Evolutionary conservation across 495 filamentous ascomycete genomes (phyloP).

Genomic region (Rhypophila decipiens): DNA sequence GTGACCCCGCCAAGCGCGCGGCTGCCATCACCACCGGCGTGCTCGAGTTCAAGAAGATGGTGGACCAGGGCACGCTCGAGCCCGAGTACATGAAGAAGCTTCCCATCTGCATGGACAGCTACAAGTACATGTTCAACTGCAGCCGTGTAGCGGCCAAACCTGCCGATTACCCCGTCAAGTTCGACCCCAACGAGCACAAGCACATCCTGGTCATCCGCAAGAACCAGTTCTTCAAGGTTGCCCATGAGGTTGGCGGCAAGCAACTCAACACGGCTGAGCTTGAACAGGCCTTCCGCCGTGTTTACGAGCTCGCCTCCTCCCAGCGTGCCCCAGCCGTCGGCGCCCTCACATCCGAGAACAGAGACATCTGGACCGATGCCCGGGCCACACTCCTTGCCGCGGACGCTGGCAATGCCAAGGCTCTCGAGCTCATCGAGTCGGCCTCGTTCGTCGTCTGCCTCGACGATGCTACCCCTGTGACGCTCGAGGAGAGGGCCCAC

Average conservation of each 20-base stretch:
- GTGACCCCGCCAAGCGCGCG: conserved; percentile 85
- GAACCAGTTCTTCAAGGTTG: conserved; percentile 92
- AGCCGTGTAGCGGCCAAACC: conserved; percentile 80
- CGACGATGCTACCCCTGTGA: conserved; percentile 87
- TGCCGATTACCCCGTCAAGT: conserved; percentile 80
- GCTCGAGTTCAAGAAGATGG: conserved; percentile 89
- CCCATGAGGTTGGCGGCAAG: conserved; percentile 67
- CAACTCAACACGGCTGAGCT: conserved; percentile 82
- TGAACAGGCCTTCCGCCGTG: conserved; percentile 75
- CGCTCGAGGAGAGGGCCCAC: conserved; percentile 89
- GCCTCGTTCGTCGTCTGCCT: conserved; percentile 90
- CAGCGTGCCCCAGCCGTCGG: conserved; percentile 69
- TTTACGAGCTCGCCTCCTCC: conserved; percentile 69
- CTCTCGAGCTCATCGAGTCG: conserved; percentile 79
- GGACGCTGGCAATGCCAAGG: conserved; percentile 65
- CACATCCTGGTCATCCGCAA: conserved; percentile 87
- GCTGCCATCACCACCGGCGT: conserved; percentile 80
- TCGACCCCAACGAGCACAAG: conserved; percentile 62
- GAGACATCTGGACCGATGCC: conserved; percentile 86
- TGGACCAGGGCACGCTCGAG: conserved; percentile 77
- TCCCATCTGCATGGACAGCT: conserved; percentile 94
- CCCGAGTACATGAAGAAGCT: conserved; percentile 97
- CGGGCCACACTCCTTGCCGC: conserved; percentile 70
- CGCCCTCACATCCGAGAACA: conserved; percentile 82
- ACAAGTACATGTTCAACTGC: conserved; percentile 98